Conservation (phyloP, 768 basidiomycete genomes). For the Pisolithus sp. region DNA sequence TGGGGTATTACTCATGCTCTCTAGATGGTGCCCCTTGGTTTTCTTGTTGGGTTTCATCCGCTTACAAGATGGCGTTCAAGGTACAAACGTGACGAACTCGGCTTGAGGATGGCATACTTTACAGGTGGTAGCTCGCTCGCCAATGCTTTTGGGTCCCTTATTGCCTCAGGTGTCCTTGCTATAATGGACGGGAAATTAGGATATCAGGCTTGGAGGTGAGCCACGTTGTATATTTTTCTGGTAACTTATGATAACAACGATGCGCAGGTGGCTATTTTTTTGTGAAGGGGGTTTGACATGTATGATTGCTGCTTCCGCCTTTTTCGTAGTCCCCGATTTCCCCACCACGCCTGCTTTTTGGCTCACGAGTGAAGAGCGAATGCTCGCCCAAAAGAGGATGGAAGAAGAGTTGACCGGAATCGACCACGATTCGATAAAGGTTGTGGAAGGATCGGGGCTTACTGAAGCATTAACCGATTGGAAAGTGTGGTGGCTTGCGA, state of each 20-base stretch:
- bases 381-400: constrained; percentile 52
- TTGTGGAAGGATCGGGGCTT: constrained; percentile 37
- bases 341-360: constrained; percentile 52
- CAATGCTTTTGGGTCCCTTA: constrained; percentile 74
- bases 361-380: constrained; percentile 51
- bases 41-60: neutral
- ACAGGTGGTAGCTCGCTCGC: constrained; percentile 67
- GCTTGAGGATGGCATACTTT: constrained; percentile 57
- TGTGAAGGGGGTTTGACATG: constrained; percentile 58
- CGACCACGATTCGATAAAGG: constrained; percentile 39
- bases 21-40: constrained; percentile 43
- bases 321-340: constrained; percentile 70
- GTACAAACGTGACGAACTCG: constrained; percentile 65
- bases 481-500: constrained; percentile 77
- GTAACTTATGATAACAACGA: neutral
- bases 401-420: constrained; percentile 52
- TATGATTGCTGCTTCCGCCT: constrained; percentile 40
- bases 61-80: neutral
- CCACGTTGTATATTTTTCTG: neutral
- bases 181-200: constrained; percentile 63
- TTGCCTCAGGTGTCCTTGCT: constrained; percentile 71
- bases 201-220: constrained; percentile 65
- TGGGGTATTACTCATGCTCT: constrained; percentile 58
- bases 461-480: constrained; percentile 57
- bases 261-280: constrained; percentile 60